phyloP scores from a whole-genome alignment of 306 rosid genomes.

The Morella rubra region DNA sequence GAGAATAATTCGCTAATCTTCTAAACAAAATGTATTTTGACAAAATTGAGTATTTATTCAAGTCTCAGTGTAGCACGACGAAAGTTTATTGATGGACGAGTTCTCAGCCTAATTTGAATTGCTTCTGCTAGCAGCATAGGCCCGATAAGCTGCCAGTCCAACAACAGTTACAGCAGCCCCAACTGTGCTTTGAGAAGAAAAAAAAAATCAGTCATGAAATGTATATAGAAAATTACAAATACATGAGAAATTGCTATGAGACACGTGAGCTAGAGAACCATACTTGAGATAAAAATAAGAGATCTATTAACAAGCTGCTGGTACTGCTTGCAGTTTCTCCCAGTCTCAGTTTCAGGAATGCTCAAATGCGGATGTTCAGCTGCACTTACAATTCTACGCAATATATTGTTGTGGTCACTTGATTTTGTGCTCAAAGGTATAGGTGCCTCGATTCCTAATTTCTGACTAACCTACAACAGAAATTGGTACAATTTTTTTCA shows the following conservation, averaged over 20 bases:
- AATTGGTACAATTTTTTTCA: too few relatives aligned
- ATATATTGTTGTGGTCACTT: slow-evolving; percentile 58
- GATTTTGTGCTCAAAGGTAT: slow-evolving; percentile 73
- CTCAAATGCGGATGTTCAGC: slow-evolving; percentile 81
- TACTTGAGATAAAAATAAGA: slow-evolving; percentile 74
- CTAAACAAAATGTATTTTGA: slow-evolving; percentile 19
- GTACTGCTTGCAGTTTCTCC: slow-evolving; percentile 72
- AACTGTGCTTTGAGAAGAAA: slow-evolving; percentile 53
- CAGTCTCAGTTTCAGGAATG: slow-evolving; percentile 88
- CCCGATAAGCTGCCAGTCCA: slow-evolving; percentile 76
- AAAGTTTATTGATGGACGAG: slow-evolving; percentile 14
- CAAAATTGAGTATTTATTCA: not conserved
- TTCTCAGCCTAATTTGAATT: slow-evolving; percentile 44
- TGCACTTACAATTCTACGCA: slow-evolving; percentile 57
- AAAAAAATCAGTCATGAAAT: slow-evolving; percentile 9
- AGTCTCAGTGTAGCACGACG: slow-evolving; percentile 21
- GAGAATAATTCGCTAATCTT: slow-evolving; percentile 18
- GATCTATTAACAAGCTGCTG: slow-evolving; percentile 52
- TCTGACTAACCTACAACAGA: slow-evolving; percentile 58
- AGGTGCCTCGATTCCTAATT: slow-evolving; percentile 87
- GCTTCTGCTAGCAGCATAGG: slow-evolving; percentile 55
- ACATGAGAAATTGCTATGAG: not conserved
- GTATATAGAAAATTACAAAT: slow-evolving; percentile 13
- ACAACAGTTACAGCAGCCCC: slow-evolving; percentile 73
- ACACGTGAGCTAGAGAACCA: slow-evolving; percentile 30